Evolutionary conservation across 306 rosid genomes (phyloP).

Genomic region (Lotus japonicus): DNA sequence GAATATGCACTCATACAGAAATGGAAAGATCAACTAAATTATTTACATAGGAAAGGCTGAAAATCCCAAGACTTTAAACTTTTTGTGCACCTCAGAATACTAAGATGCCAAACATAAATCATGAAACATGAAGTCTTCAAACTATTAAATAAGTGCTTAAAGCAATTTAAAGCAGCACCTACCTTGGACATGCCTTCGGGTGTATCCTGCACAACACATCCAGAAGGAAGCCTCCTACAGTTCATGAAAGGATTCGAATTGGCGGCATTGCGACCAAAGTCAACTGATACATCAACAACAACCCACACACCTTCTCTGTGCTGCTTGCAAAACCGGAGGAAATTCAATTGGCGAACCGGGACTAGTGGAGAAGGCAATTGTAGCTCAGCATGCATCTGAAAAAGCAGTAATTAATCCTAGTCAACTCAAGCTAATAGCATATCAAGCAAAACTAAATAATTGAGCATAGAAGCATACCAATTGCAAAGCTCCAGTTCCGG

Average conservation of each 20-base stretch:
- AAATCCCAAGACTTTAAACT: too few relatives aligned
- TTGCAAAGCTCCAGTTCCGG: constrained; percentile 58
- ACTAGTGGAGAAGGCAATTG: constrained; percentile 81
- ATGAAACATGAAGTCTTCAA: not conserved
- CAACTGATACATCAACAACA: constrained; percentile 70
- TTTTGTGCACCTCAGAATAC: too few relatives aligned
- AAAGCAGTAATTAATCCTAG: not conserved
- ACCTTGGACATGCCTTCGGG: constrained; percentile 76
- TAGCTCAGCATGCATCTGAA: constrained; percentile 76
- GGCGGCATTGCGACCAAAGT: constrained; percentile 32
- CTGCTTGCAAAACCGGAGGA: constrained; percentile 81
- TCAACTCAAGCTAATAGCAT: too few relatives aligned
- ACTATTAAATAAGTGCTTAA: too few relatives aligned
- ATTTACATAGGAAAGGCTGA: too few relatives aligned
- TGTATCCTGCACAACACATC: constrained; percentile 72
- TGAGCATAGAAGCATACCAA: constrained; percentile 42
- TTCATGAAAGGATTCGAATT: constrained; percentile 21
- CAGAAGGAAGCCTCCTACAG: constrained; percentile 84
- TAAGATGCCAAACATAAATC: not conserved
- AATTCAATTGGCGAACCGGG: constrained; percentile 55
- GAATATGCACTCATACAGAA: too few relatives aligned
- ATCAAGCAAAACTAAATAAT: too few relatives aligned
- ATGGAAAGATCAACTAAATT: too few relatives aligned
- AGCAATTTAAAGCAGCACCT: constrained; percentile 1
- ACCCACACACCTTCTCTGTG: constrained; percentile 77